Evolutionary conservation across 2,329 filamentous ascomycete genomes (phyloP).

Genomic region (Pestalotiopsis sp.): DNA sequence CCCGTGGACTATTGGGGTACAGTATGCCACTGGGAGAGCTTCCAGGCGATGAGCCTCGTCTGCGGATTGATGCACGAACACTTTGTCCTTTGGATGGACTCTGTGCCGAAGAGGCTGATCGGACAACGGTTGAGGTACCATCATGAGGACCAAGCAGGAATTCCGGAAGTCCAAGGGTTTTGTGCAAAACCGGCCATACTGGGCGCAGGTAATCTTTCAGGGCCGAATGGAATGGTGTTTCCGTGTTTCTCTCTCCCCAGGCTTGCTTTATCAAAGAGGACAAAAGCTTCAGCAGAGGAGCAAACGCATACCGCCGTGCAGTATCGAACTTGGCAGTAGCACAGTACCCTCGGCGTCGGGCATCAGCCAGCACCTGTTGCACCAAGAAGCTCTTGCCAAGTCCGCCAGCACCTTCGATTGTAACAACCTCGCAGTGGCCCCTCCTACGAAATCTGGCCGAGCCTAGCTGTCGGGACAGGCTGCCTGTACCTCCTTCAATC

Average conservation of each 20-base stretch:
- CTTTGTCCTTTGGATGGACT: slow-evolving; percentile 31
- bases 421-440: slow-evolving; percentile 66
- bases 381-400: slow-evolving; percentile 69
- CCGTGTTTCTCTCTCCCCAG: slow-evolving; percentile 67
- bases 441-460: slow-evolving; percentile 61
- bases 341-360: slow-evolving; percentile 64
- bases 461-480: slow-evolving; percentile 56
- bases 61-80: slow-evolving; percentile 36
- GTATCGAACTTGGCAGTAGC: slow-evolving; percentile 69
- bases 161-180: slow-evolving; percentile 65
- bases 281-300: slow-evolving; percentile 64
- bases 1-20: slow-evolving; percentile 35
- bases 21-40: slow-evolving; percentile 40
- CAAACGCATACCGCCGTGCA: slow-evolving; percentile 62
- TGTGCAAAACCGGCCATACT: slow-evolving; percentile 66
- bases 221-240: slow-evolving; percentile 63
- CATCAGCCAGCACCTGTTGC: slow-evolving; percentile 64
- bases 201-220: slow-evolving; percentile 65
- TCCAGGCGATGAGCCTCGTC: slow-evolving; percentile 53
- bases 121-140: slow-evolving; percentile 27
- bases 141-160: slow-evolving; percentile 65
- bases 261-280: slow-evolving; percentile 70
- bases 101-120: slow-evolving; percentile 39
- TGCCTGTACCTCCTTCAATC: slow-evolving; percentile 47
- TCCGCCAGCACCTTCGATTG: slow-evolving; percentile 63